Evolutionary conservation across 169 alveolate genomes (phyloP).

Genomic region (Plasmodium cynomolgi): DNA sequence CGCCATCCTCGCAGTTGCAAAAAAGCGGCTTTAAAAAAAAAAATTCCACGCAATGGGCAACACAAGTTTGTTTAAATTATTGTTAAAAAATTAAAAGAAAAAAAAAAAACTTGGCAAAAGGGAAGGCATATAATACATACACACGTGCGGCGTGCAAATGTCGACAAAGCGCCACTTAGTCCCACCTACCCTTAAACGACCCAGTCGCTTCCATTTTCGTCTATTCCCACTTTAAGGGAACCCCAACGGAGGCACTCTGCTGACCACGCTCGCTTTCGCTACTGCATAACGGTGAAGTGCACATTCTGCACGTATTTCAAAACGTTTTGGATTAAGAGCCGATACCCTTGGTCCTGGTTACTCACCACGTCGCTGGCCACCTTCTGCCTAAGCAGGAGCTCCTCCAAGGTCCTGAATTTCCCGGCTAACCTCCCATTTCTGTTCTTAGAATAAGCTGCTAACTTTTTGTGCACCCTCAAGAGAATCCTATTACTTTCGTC

Average conservation of each 20-base stretch:
- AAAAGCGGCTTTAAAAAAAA: not conserved
- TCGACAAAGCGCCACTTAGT: not conserved
- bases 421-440: not conserved
- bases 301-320: slow-evolving; percentile 19
- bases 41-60: not conserved
- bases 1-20: not conserved
- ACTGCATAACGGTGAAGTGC: not conserved
- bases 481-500: not conserved
- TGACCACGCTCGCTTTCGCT: not conserved
- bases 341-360: slow-evolving; percentile 7
- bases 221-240: not conserved
- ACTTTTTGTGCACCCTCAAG: not conserved
- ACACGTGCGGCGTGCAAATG: not conserved
- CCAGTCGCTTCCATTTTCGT: not conserved
- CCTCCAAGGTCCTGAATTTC: slow-evolving; percentile 24
- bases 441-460: slow-evolving; percentile 8
- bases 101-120: not conserved
- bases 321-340: not conserved
- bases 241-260: not conserved
- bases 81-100: not conserved
- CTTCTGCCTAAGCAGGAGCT: slow-evolving; percentile 1
- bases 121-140: not conserved
- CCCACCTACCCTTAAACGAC: not conserved
- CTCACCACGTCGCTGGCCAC: not conserved
- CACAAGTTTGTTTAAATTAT: not conserved